Base-by-base conservation (phyloP, 495 filamentous ascomycete species). In the Lophium mytilinum region DNA sequence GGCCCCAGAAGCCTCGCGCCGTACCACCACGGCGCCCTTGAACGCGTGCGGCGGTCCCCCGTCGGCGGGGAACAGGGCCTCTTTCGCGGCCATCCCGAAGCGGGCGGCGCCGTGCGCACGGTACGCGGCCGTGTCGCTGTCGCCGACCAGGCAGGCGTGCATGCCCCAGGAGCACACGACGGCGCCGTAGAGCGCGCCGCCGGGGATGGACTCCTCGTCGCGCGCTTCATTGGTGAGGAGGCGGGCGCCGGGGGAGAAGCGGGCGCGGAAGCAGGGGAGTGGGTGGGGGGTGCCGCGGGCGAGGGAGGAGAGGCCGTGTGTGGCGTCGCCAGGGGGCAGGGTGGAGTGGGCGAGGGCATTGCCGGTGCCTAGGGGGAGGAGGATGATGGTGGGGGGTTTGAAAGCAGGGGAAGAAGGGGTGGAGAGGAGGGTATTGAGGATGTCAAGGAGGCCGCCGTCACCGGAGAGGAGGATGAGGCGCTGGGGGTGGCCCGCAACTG, bases 91-190 rank as follows among this genome's bases (percentile, higher is more conserved):
- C 77, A 93, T 85, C 53, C 83, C 76, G 71, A 97, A 97, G 1
- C 92, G 78, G 66, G 86, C 79, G 1, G 74, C 75, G 5, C 92
- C 92, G 66, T 80, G 81, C 53, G 76, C 78, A 52, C 90, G 85
- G 64, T 89, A 90, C 50, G 81, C 84, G 1, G 76, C 70, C 0
- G 90, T 89, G 65, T 96, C 90, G 67, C 85, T 89, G 70, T 95
- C 88, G 40, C 87, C 90, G 21, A 97, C 90, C 0, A 97, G 72
- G 12, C 82, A 78, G 36, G 92, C 88, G 68, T 97, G 92, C 55
- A 96, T 80, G 37, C 86, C 92, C 82, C 90, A 95, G 60, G 84
- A 89, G 33, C 83, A 82, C 11, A 96, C 90, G 34, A 96, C 86
- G 11, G 84, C 85, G n/a, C 89, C 89, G 61, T 81, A 78, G 30